These are phyloP conservation scores for Cryptosporidium xiaoi DNA, from an alignment of 169 alveolate species.

Conservation along the genomic window DNA sequence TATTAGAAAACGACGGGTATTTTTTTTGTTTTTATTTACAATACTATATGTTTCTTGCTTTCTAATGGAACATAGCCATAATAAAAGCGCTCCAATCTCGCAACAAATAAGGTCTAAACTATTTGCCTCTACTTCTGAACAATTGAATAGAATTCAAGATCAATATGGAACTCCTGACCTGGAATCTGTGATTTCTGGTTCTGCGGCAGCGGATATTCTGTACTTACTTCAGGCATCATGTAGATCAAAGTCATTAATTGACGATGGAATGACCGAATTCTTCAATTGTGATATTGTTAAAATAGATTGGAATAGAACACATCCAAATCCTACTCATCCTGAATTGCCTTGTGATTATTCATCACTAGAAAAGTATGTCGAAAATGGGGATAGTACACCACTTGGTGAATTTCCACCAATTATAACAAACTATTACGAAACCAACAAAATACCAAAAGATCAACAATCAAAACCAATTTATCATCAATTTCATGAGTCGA, in stretches of 20 bases:
- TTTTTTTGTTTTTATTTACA: conserved; percentile 60
- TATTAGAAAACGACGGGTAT: conserved; percentile 28
- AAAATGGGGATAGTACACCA: conserved; percentile 68
- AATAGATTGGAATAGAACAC: conserved; percentile 73
- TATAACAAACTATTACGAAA: conserved; percentile 34
- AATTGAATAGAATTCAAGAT: conserved; percentile 64
- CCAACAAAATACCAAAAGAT: conserved; percentile 53
- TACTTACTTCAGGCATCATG: conserved; percentile 72
- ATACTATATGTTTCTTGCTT: conserved; percentile 70
- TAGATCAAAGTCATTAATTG: conserved; percentile 59
- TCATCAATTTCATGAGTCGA: conserved; percentile 51
- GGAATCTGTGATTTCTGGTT: conserved; percentile 49
- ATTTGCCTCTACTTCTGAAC: conserved; percentile 65
- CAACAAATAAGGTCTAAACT: conserved; percentile 64
- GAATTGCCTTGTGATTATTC: conserved; percentile 68
- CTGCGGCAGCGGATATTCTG: conserved; percentile 60
- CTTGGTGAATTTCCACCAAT: conserved; percentile 71
- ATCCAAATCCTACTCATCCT: conserved; percentile 72
- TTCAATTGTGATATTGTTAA: conserved; percentile 65
- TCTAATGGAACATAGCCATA: conserved; percentile 65
- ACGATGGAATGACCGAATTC: conserved; percentile 75
- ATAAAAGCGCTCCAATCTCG: conserved; percentile 65
- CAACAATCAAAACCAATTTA: conserved; percentile 60
- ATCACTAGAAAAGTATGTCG: conserved; percentile 65
- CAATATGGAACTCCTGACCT: conserved; percentile 66